Base-by-base conservation (phyloP, 1,139 yeast species). In the Protomyces inouyei region DNA sequence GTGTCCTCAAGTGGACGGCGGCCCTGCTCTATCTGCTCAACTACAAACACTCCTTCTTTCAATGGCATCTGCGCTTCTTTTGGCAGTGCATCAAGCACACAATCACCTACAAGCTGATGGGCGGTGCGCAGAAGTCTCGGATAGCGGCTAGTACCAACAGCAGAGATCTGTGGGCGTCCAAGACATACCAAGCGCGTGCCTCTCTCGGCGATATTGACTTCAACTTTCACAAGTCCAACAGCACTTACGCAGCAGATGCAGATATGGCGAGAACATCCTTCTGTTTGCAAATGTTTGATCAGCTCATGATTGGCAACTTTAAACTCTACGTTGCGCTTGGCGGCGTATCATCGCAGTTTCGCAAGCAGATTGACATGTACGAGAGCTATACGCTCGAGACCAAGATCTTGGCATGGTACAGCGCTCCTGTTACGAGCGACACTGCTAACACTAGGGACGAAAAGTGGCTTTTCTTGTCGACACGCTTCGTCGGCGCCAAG, bases 151-250 rank as follows among this genome's bases (percentile, higher is more conserved):
- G n/a, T 16, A 43, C 12, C 8, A 36, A 38, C n/a, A n/a, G 6
- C 6, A 52, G 43, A 48, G 52, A 59, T 43, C 37, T 59, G 2
- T 59, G 63, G 63, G 52, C 37, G 18, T 23, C 63, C 28, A 37
- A 55, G 16, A 59, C 32, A n/a, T 79, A 81, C 71, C 69, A 74
- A 16, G 81, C 90, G 0, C 85, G 84, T 68, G 89, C 88, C 40
- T 85, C 93, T 0, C 84, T 88, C 8, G 76, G 88, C 71, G 97
- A 92, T 73, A 83, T 89, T 71, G 98, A 92, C 75, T 82, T 88
- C 79, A 89, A 89, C 72, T 72, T 90, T 64, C 98, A 92, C 77
- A 92, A 92, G 76, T 85, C 87, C 67, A 92, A 92, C 74, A 84
- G 92, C 21, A 87, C 97, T 1, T 92, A 91, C 75, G 52, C 38